Evolutionary conservation across 768 basidiomycete genomes (phyloP).

Genomic region (Russula ochroleuca): DNA sequence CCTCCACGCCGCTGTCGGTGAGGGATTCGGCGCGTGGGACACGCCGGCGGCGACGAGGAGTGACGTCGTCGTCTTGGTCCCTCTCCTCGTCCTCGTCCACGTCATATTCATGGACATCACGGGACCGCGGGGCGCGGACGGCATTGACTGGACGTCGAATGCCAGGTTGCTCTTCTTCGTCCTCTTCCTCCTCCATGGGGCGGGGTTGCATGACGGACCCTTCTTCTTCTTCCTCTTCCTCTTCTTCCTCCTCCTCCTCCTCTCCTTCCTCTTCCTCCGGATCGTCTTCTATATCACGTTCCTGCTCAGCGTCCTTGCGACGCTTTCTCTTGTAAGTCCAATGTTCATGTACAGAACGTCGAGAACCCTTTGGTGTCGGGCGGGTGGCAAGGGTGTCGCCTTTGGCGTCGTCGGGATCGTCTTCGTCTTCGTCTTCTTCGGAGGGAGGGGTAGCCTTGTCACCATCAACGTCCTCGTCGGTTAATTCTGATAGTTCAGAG

Average conservation of each 20-base stretch:
- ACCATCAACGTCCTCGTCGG: slow-evolving; percentile 70
- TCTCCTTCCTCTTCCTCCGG: slow-evolving; percentile 45
- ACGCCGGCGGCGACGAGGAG: slow-evolving; percentile 22
- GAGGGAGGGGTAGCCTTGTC: slow-evolving; percentile 30
- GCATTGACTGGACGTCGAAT: slow-evolving; percentile 25
- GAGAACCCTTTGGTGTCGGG: slow-evolving; percentile 43
- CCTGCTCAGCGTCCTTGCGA: slow-evolving; percentile 35
- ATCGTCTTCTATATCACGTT: slow-evolving; percentile 33
- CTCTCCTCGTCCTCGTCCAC: slow-evolving; percentile 29
- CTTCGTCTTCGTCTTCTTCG: slow-evolving; percentile 25
- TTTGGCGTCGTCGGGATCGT: slow-evolving; percentile 27
- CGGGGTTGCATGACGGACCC: slow-evolving; percentile 33
- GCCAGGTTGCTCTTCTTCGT: slow-evolving; percentile 31
- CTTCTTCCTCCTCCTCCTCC: slow-evolving; percentile 49
- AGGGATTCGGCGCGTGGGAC: slow-evolving; percentile 22
- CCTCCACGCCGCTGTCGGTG: slow-evolving; percentile 24
- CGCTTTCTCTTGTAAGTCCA: slow-evolving; percentile 53
- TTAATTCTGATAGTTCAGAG: slow-evolving; percentile 80
- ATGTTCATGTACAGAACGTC: slow-evolving; percentile 67
- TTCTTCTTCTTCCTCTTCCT: slow-evolving; percentile 38
- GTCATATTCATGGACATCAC: slow-evolving; percentile 25
- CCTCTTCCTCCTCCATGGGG: slow-evolving; percentile 46
- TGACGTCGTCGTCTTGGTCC: slow-evolving; percentile 24
- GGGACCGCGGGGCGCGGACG: slow-evolving; percentile 23
- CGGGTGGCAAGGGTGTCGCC: slow-evolving; percentile 27